Percentiles rank a stretch among this genome's conserved stretches.
These are phyloP conservation scores for Euphorbia peplus DNA, from an alignment of 345 rosid genomes.

Conservation along the genomic window DNA sequence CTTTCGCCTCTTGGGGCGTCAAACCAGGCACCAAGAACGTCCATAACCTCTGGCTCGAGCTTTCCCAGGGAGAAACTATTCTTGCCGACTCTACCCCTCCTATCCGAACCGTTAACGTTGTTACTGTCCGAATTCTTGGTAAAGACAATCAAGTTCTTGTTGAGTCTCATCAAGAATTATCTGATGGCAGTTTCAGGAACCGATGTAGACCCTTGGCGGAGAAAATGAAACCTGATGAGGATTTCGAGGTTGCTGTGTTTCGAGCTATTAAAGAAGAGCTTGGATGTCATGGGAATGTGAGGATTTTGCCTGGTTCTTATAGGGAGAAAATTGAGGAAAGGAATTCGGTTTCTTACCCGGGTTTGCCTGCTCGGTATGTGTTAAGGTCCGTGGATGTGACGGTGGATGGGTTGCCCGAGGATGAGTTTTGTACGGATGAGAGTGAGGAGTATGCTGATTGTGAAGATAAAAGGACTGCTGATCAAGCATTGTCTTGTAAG, in stretches of 20 bases:
- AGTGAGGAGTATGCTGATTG: conserved; percentile 52
- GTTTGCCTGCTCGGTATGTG: conserved; percentile 72
- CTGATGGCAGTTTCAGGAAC: conserved; percentile 66
- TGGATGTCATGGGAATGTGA: conserved; percentile 44
- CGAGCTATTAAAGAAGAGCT: conserved; percentile 86
- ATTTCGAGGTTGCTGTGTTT: conserved; percentile 52
- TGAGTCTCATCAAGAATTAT: conserved; percentile 76
- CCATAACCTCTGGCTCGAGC: conserved; percentile 94
- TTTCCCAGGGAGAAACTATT: conserved; percentile 70
- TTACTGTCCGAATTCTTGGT: conserved; percentile 51
- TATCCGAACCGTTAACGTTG: conserved; percentile 71
- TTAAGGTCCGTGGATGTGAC: conserved; percentile 63
- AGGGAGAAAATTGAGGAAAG: conserved; percentile 61
- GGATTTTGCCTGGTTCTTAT: conserved; percentile 56
- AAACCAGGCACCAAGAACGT: conserved; percentile 94
- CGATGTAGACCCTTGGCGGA: conserved; percentile 75
- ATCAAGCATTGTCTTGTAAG: conserved; percentile 61
- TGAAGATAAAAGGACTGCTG: conserved; percentile 36
- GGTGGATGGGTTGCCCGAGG: conserved; percentile 86
- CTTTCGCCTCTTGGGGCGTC: conserved; percentile 83
- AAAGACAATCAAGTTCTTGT: conserved; percentile 40
- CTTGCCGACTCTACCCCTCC: conserved; percentile 74
- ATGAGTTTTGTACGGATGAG: conserved; percentile 68
- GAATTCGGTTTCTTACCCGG: conserved; percentile 73
- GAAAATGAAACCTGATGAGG: conserved; percentile 83